Evolutionary conservation across 75 land plant species (phyloP), one percentile per base, ranked within the genome.

Genomic region (Pseudotsuga menziesii): DNA sequence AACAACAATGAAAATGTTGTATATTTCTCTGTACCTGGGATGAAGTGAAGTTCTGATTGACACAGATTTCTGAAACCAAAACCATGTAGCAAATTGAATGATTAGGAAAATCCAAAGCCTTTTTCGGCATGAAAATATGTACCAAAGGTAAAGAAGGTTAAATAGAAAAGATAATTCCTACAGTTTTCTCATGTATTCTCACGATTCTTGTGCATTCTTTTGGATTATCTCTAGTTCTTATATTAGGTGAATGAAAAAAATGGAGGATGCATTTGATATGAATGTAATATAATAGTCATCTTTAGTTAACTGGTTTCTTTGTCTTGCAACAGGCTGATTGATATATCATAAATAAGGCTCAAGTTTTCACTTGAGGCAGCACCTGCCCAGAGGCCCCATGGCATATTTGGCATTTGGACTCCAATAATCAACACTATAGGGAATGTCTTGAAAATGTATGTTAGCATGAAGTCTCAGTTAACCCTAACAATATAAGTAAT

Each of bases 391-490:
- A 88, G 99, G 56, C 99, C 96, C n/a, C 88, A 73, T 81, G 99
- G 99, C 29, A 85, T 88, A 59, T 85, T 97, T 73, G 99, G 99
- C 26, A 84, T 94, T 19, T 97, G 99, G 99, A 90, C 98, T 57
- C 99, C 99, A 36, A 76, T 94, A 12, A 78, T 97, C 7, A 85
- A 95, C 35, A 91, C 93, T 70, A 48, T 94, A 69, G 99, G 99
- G 56, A 94, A 97, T 87, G 94, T 95, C 27, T 85, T 86, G 26
- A 97, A 97, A 77, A 87, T 97, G 88, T 93, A 94, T 90, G 99
- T 97, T 17, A 75, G 84, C 63, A 44, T 26, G 22, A 52, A 8
- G 4, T 67, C 48, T 76, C 7, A 39, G 23, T 76, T 39, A 20
- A 70, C 16, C 74, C n/a, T 76, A 16, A 12, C 19, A 39, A 75